These are phyloP conservation scores for Colletotrichum euphorbiae DNA, from an alignment of 2,329 filamentous ascomycete species.

Conservation along the genomic window DNA sequence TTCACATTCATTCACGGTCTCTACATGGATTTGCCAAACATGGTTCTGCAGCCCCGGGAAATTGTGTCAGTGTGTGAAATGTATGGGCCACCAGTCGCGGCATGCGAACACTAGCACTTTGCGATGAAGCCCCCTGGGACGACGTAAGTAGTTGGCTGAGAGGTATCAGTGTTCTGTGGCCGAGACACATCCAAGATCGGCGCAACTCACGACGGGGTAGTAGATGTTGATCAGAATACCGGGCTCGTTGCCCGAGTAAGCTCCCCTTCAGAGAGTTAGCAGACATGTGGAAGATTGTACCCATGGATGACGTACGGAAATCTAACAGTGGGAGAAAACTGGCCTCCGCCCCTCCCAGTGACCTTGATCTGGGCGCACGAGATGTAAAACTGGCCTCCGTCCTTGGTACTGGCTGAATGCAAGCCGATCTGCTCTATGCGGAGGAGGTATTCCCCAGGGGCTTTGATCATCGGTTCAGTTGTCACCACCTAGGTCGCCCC, in stretches of 20 bases:
- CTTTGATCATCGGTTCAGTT: not conserved
- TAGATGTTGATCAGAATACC: conserved; percentile 40
- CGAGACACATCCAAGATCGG: not conserved
- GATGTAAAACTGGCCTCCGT: conserved; percentile 54
- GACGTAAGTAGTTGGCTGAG: conserved; percentile 31
- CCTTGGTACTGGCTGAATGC: conserved; percentile 47
- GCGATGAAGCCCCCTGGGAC: conserved; percentile 37
- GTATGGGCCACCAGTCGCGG: no score
- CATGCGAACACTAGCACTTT: conserved; percentile 19
- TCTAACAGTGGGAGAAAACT: conserved; percentile 31
- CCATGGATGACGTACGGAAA: conserved; percentile 29
- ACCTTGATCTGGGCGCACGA: conserved; percentile 50
- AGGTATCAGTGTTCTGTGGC: not conserved
- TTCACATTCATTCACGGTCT: not conserved
- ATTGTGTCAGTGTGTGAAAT: no score
- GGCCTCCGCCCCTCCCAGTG: conserved; percentile 28
- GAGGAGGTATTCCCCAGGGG: conserved; percentile 48
- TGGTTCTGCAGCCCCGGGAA: no score
- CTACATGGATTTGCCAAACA: no score
- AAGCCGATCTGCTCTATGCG: conserved; percentile 53
- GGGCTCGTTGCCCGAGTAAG: conserved; percentile 33
- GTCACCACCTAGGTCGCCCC: not conserved
- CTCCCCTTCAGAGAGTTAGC: conserved; percentile 8
- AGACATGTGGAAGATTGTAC: not conserved
- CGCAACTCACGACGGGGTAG: conserved; percentile 34